Base-by-base conservation (phyloP, 2,329 filamentous ascomycete genomes). In the Dendryphion nanum region DNA sequence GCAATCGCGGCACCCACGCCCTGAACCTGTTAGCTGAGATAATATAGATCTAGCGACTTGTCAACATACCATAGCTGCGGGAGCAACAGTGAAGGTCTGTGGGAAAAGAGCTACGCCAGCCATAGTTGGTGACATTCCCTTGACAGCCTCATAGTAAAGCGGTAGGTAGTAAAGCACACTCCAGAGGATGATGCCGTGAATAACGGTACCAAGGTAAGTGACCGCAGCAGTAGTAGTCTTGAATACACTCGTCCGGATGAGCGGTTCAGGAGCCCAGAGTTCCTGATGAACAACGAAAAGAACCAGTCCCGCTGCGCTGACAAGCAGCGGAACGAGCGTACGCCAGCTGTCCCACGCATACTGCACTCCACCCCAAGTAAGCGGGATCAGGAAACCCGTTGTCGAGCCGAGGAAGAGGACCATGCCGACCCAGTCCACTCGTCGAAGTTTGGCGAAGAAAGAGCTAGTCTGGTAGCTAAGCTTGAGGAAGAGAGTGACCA, bases 301-400 rank as follows among this genome's bases (percentile, higher is more conserved):
- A 2, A 74, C 48, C 3, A 86, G 58, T 2, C 77, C 74, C 1
- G 66, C 58, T 0, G 66, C 53, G 2, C 82, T 81, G 6, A 85
- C 26, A 3, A 79, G 57, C 12, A 87, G 62, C 0, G 82, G 83
- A 1, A 82, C 71, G 2, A 87, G 64, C 0, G 80, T 82, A 2
- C 73, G 71, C 73, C 77, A 84, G 3, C 74, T 79, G 30, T 66
- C 57, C 83, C 83, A 87, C 0, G 72, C 53, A 54, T 83, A 86
- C 64, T 82, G 77, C 6, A 84, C 72, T 24, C 81, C 82, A 7
- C 81, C 83, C 71, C 79, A 82, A 2, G 79, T 81, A 4, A 85
- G 55, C 0, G 79, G 77, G 30, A 84, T 78, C 28, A 85, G 60
- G 50, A 85, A 77, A 16, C 73, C 74, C 0, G 79, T 79, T 10